A percentile compares a stretch with the other conserved stretches of the same genome.
These are phyloP conservation scores for Exophiala sideris DNA, from an alignment of 2,329 filamentous ascomycete species.

Conservation along the genomic window DNA sequence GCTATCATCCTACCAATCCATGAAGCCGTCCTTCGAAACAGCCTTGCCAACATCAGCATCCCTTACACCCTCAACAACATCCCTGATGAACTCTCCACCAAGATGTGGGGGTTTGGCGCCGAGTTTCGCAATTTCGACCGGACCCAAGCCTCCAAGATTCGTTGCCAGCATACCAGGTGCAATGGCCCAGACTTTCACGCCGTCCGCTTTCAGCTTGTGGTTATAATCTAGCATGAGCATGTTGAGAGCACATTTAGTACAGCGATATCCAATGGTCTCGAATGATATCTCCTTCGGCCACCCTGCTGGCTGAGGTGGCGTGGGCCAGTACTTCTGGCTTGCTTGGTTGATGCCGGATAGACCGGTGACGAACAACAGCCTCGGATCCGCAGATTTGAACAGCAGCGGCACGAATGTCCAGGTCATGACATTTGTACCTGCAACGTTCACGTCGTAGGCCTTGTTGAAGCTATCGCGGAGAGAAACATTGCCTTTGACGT, in stretches of 20 bases:
- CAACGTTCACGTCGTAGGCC: conserved; percentile 28
- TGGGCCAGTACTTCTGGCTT: conserved; percentile 17
- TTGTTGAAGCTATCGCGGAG: conserved; percentile 43
- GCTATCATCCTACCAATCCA: conserved; percentile 25
- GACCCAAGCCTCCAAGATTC: conserved; percentile 35
- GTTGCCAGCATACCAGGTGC: conserved; percentile 50
- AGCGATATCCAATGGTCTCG: conserved; percentile 33
- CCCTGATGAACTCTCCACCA: conserved; percentile 28
- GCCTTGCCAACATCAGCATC: conserved; percentile 34
- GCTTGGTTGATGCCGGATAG: conserved; percentile 13
- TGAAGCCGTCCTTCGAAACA: conserved; percentile 31
- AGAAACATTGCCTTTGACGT: conserved; percentile 28
- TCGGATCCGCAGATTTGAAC: conserved; percentile 29
- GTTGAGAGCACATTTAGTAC: conserved; percentile 45
- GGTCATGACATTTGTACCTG: conserved; percentile 21
- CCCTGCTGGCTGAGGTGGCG: conserved; percentile 32
- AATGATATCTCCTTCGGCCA: conserved; percentile 42
- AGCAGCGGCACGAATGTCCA: conserved; percentile 32
- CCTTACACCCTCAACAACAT: conserved; percentile 29
- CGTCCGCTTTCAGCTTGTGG: conserved; percentile 39
- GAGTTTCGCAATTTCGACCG: conserved; percentile 24
- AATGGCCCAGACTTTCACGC: conserved; percentile 49
- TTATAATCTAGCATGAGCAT: conserved; percentile 36
- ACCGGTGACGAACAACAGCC: conserved; percentile 40
- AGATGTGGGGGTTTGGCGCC: conserved; percentile 31